Percentiles rank a stretch among this genome's conserved stretches.
phyloP scores from a whole-genome alignment of 352 stramenopile species.

The Globisporangium emineosum region DNA sequence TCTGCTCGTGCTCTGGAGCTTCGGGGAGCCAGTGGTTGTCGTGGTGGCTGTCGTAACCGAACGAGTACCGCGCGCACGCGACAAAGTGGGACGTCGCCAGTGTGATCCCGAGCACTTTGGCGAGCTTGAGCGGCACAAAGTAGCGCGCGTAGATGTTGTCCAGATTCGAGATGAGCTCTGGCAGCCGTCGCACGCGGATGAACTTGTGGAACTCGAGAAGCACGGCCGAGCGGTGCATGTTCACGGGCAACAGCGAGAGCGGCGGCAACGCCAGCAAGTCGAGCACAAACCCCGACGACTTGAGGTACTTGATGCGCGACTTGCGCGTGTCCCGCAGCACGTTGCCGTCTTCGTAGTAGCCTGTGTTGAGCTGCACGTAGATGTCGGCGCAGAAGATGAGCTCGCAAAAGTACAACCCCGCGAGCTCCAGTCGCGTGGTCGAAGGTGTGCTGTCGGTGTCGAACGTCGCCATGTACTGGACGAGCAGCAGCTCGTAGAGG shows the following conservation, averaged over 20 bases:
- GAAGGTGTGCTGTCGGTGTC: constrained; percentile 1
- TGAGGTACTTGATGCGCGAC: constrained; percentile 59
- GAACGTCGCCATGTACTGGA: constrained; percentile 51
- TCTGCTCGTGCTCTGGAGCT: constrained; percentile 15
- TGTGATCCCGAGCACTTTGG: constrained; percentile 49
- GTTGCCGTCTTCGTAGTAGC: constrained; percentile 71
- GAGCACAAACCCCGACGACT: constrained; percentile 44
- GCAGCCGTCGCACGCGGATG: constrained; percentile 43
- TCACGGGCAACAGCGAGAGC: constrained; percentile 35
- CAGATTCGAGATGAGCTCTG: constrained; percentile 48
- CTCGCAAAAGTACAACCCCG: constrained; percentile 51
- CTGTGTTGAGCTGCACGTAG: constrained; percentile 70
- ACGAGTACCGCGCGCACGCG: constrained; percentile 47
- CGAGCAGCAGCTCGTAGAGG: constrained; percentile 43
- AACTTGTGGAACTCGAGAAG: constrained; percentile 60
- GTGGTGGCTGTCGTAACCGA: constrained; percentile 40
- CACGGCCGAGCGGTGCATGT: constrained; percentile 17
- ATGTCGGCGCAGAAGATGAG: constrained; percentile 58
- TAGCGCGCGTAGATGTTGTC: constrained; percentile 65
- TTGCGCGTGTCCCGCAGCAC: constrained; percentile 56
- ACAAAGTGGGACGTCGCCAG: constrained; percentile 51
- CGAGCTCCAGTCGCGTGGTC: constrained; percentile 22
- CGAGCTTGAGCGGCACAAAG: constrained; percentile 56
- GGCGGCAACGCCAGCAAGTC: constrained; percentile 49
- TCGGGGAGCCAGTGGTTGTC: constrained; percentile 49